Base-by-base conservation (phyloP, 495 filamentous ascomycete species). In the Arthonia radiata region DNA sequence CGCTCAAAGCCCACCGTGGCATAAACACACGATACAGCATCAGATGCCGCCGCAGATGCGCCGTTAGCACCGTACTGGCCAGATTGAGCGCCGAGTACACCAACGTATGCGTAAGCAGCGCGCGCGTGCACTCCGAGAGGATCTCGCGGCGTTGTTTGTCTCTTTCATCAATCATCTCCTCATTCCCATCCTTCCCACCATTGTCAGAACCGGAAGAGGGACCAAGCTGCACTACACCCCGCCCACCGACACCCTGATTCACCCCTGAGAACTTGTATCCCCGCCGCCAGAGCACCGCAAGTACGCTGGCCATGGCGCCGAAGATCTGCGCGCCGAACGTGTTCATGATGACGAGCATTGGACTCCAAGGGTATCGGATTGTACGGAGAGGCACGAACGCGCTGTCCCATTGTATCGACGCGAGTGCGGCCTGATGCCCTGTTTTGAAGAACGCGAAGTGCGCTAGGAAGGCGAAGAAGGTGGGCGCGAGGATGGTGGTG, bases 11-110 rank as follows among this genome's bases (percentile, higher is more conserved):
- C 46, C 80, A 94, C 18, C 80, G 46, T 17, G 86, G 86, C 44
- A 55, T 68, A 37, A 97, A 97, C 27, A 97, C 79, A n/a, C 89
- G 66, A 49, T 83, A 93, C 17, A 97, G 56, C 89, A 97, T 97
- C 25, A 97, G 54, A 51, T 99, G 86, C 26, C 86, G 59, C 19
- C 89, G 54, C 27, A 99, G 51, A 39, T 75, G 64, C 4, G 76
- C 81, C 0, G 83, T 78, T 71, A 78, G 90, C 47, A 75, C 68
- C 34, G 74, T 81, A 3, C 78, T 90, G 0, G 79, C 76, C 7
- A 86, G 50, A 18, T 69, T 67, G 39, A 92, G 63, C 15, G 71
- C 67, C 3, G 79, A 73, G 33, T 78, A 75, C 38, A 80, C 91
- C 3, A 78, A 54, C 4, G 83, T 47, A 40, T 86, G 72, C 2